Conservation (phyloP, 805 yeast species). For the Maudiozyma turicensis region DNA sequence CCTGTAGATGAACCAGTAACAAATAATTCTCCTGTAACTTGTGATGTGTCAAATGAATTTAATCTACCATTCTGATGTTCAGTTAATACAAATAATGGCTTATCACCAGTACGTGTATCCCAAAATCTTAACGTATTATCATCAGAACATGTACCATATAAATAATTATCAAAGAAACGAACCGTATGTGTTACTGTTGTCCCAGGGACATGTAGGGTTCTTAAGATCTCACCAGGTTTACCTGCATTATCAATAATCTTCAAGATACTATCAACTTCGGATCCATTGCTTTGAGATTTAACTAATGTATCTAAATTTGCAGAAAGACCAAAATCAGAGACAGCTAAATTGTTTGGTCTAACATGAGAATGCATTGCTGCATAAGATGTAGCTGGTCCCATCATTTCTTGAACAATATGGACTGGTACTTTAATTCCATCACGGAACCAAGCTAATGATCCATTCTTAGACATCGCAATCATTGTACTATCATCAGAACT, state of each 20-base stretch:
- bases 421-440: slow-evolving; percentile 25
- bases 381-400: slow-evolving; percentile 26
- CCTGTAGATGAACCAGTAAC: slow-evolving; percentile 28
- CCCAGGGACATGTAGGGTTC: slow-evolving; percentile 23
- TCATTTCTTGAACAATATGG: slow-evolving; percentile 25
- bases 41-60: slow-evolving; percentile 23
- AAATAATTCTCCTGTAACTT: slow-evolving; percentile 18
- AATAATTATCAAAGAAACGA: slow-evolving; percentile 24
- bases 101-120: slow-evolving; percentile 24
- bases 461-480: slow-evolving; percentile 25
- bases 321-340: slow-evolving; percentile 25
- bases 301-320: slow-evolving; percentile 21
- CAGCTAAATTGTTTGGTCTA: slow-evolving; percentile 14
- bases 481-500: slow-evolving; percentile 32
- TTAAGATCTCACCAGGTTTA: slow-evolving; percentile 23
- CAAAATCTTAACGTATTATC: slow-evolving; percentile 26
- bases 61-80: slow-evolving; percentile 24
- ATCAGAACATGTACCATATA: slow-evolving; percentile 27
- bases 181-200: slow-evolving; percentile 25
- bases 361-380: slow-evolving; percentile 23
- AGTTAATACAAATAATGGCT: slow-evolving; percentile 17
- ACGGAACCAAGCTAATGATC: slow-evolving; percentile 28
- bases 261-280: slow-evolving; percentile 23
- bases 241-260: slow-evolving; percentile 26
- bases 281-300: slow-evolving; percentile 23